Percentiles rank a stretch among this genome's conserved stretches.
These are phyloP conservation scores for Pichia nakasei DNA, from an alignment of 805 yeast species.

Conservation along the genomic window DNA sequence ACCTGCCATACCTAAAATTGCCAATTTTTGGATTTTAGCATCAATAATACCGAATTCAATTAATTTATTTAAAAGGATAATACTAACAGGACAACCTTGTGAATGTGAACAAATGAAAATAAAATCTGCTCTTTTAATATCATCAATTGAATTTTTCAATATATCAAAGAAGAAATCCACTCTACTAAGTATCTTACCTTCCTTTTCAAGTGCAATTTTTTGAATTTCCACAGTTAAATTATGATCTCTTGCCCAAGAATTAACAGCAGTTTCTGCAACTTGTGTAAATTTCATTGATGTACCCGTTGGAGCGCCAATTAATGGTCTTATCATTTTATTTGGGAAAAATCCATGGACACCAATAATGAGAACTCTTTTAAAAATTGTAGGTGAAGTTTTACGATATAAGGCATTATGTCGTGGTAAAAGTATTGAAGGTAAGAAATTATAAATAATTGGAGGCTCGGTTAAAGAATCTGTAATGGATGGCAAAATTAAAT, in stretches of 20 bases:
- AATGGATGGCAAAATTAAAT: background rate
- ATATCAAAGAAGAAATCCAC: conserved; percentile 73
- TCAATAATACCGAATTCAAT: conserved; percentile 50
- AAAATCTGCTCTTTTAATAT: conserved; percentile 53
- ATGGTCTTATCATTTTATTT: conserved; percentile 68
- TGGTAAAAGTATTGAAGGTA: background rate
- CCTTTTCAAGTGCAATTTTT: conserved; percentile 88
- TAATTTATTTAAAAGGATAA: conserved; percentile 65
- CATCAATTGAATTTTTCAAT: conserved; percentile 53
- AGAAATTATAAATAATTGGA: background rate
- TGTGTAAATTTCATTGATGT: conserved; percentile 85
- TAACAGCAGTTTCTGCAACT: conserved; percentile 77
- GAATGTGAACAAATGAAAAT: conserved; percentile 92
- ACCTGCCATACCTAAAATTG: conserved; percentile 91
- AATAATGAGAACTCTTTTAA: conserved; percentile 63
- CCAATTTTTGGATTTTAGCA: conserved; percentile 38
- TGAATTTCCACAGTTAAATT: conserved; percentile 49
- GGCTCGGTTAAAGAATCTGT: background rate
- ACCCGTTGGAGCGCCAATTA: conserved; percentile 94
- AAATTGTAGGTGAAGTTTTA: conserved; percentile 14
- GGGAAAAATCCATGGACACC: conserved; percentile 98
- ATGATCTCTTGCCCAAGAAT: conserved; percentile 52
- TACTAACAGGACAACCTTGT: conserved; percentile 91
- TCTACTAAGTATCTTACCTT: conserved; percentile 82
- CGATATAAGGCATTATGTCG: conserved; percentile 15